Conservation (phyloP, 2,329 filamentous ascomycete genomes). For the Chrysosporium queenslandicum region DNA sequence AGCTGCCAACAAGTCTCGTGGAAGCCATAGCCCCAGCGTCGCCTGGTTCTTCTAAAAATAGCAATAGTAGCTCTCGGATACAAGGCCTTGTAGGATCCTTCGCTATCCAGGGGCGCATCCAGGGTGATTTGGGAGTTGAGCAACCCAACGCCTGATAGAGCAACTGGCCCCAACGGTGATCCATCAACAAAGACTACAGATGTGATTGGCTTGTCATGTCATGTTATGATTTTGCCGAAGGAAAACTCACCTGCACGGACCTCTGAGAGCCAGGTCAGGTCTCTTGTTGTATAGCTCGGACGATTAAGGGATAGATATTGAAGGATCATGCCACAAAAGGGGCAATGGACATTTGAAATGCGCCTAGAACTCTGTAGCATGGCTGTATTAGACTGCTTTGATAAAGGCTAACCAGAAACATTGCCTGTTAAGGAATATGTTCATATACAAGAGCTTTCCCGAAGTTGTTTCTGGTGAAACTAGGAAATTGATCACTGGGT, state of each 20-base stretch:
- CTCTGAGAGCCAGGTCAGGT: background rate
- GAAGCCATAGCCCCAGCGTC: constrained; percentile 9
- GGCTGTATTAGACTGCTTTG: background rate
- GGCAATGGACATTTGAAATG: constrained; percentile 1
- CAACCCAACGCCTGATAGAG: background rate
- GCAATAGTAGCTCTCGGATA: background rate
- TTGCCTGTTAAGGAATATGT: background rate
- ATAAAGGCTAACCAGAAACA: too few species aligned
- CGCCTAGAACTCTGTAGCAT: background rate
- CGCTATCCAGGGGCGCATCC: constrained; percentile 1
- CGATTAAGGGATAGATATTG: background rate
- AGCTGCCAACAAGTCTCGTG: constrained; percentile 11
- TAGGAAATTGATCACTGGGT: too few species aligned
- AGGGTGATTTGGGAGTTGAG: background rate
- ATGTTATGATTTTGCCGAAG: background rate
- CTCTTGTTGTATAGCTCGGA: background rate
- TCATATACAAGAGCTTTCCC: too few species aligned
- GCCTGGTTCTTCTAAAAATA: background rate
- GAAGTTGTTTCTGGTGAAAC: too few species aligned
- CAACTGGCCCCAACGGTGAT: background rate
- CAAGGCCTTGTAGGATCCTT: background rate
- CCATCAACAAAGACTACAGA: background rate
- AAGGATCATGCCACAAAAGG: constrained; percentile 10
- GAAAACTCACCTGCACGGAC: background rate
- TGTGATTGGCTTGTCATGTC: background rate